phyloP scores from a whole-genome alignment of 2,329 filamentous ascomycete species.

The Cordyceps cateniannulata region DNA sequence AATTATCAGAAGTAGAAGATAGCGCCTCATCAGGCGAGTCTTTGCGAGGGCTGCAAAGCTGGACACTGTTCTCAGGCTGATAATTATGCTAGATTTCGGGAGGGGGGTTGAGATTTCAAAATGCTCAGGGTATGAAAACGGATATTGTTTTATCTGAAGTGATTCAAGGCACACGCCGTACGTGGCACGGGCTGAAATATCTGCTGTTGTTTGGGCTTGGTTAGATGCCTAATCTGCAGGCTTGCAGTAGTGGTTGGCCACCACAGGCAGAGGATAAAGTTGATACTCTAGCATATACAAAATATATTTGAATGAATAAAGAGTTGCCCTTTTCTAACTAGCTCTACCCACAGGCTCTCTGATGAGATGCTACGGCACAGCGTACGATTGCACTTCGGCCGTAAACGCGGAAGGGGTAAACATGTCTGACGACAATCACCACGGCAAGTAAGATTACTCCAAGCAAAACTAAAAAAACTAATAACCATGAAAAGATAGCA shows the following conservation, averaged over 20 bases:
- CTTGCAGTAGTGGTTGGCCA: neutral
- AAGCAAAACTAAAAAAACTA: too few species aligned
- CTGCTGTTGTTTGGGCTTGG: neutral
- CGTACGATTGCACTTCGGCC: neutral
- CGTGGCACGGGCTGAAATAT: neutral
- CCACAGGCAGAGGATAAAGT: neutral
- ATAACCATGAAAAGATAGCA: neutral
- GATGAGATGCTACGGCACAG: neutral
- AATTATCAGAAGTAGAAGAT: neutral
- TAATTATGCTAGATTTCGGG: neutral
- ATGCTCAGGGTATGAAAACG: neutral
- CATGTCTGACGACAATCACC: neutral
- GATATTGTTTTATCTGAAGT: neutral
- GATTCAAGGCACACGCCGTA: neutral
- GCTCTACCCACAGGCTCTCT: too few species aligned
- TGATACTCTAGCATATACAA: neutral
- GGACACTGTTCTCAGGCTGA: conserved; percentile 21
- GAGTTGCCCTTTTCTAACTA: neutral
- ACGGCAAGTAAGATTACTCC: too few species aligned
- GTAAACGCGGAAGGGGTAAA: too few species aligned
- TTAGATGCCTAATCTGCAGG: neutral
- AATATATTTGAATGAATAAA: neutral
- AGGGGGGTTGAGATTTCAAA: neutral
- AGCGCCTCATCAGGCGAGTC: conserved; percentile 19
- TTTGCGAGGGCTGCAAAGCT: conserved; percentile 33